phyloP scores from a whole-genome alignment of 2,329 filamentous ascomycete genomes.

The Cladosporium sp. region DNA sequence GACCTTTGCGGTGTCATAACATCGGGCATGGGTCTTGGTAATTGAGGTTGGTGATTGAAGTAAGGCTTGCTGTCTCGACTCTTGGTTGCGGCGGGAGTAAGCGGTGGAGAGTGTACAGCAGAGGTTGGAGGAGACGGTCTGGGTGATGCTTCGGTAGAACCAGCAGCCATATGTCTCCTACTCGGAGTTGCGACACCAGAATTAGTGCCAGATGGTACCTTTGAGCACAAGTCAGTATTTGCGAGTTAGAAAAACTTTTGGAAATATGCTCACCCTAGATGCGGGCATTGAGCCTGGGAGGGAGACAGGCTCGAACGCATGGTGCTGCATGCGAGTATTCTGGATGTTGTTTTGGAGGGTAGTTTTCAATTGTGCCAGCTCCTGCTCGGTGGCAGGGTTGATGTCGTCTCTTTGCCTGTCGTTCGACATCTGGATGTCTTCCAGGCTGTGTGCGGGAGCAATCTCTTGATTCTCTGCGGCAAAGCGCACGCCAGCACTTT shows the following conservation, averaged over 20 bases:
- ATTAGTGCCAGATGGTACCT: slow-evolving; percentile 48
- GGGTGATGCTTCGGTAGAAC: slow-evolving; percentile 57
- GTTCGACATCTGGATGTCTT: slow-evolving; percentile 24
- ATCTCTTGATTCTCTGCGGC: slow-evolving; percentile 69
- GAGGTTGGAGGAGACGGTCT: slow-evolving; percentile 63
- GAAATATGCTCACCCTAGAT: slow-evolving; percentile 64
- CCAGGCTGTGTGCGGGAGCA: slow-evolving; percentile 42
- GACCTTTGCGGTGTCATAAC: slow-evolving; percentile 62
- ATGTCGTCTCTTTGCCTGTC: slow-evolving; percentile 29
- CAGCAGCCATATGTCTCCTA: slow-evolving; percentile 38
- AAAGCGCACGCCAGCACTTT: slow-evolving; percentile 60
- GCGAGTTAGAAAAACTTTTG: slow-evolving; percentile 12
- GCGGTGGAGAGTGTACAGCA: slow-evolving; percentile 48
- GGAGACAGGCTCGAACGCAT: slow-evolving; percentile 86
- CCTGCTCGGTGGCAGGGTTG: slow-evolving; percentile 38
- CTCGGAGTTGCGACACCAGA: slow-evolving; percentile 44
- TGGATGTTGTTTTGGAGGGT: slow-evolving; percentile 74
- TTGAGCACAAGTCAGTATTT: slow-evolving; percentile 14
- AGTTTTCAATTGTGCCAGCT: slow-evolving; percentile 67
- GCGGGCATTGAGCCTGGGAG: slow-evolving; percentile 80
- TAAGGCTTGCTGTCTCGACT: slow-evolving; percentile 37
- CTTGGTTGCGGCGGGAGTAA: slow-evolving; percentile 11
- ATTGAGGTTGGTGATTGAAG: slow-evolving; percentile 23
- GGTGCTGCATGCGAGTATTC: slow-evolving; percentile 77
- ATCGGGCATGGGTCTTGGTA: slow-evolving; percentile 38